Conservation (phyloP, 768 basidiomycete species). For the Auriscalpium orientale region DNA sequence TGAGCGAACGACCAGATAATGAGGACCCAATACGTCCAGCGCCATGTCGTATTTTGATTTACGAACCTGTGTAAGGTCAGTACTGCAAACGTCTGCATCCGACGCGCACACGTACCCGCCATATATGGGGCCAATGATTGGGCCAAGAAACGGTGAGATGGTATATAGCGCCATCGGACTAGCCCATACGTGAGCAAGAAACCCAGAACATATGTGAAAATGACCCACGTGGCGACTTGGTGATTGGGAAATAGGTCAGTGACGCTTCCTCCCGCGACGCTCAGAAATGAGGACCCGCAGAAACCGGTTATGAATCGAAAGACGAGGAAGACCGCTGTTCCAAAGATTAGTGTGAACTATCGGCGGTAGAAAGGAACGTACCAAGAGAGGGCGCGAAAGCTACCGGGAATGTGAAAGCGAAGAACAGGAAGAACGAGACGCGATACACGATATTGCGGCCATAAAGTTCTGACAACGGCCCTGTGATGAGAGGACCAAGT, state of each 20-base stretch:
- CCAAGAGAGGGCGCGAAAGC: conserved; percentile 66
- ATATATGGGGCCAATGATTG: conserved; percentile 50
- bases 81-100: not conserved
- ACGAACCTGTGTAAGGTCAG: not conserved
- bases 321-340: conserved; percentile 49
- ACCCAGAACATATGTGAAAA: not conserved
- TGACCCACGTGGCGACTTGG: conserved; percentile 50
- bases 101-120: conserved; percentile 37
- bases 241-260: conserved; percentile 49
- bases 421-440: conserved; percentile 51
- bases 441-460: conserved; percentile 61
- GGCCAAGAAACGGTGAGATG: conserved; percentile 48
- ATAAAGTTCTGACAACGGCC: conserved; percentile 42
- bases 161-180: conserved; percentile 54
- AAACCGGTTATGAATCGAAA: conserved; percentile 53
- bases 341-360: not conserved
- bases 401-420: conserved; percentile 60
- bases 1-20: conserved; percentile 63
- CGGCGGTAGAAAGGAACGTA: conserved; percentile 22
- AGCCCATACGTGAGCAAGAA: not conserved
- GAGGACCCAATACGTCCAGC: conserved; percentile 72
- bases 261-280: conserved; percentile 55
- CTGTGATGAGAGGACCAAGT: conserved; percentile 24
- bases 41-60: conserved; percentile 47
- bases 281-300: conserved; percentile 49